These are phyloP conservation scores for Ramichloridium luteum DNA, from an alignment of 2,329 filamentous ascomycete species.

Conservation along the genomic window DNA sequence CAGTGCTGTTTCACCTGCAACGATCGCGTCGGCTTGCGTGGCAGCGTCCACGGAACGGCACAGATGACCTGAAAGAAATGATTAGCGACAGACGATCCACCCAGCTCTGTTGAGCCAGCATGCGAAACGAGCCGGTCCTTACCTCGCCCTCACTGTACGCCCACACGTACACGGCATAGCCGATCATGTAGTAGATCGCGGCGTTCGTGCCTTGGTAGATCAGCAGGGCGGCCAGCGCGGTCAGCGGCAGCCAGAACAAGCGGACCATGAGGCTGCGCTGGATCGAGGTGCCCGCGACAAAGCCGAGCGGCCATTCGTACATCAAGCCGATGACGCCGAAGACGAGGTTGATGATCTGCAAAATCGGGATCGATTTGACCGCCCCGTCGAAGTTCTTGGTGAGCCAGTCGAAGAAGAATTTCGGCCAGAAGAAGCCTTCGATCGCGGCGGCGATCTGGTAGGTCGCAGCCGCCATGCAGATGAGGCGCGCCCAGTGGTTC, in stretches of 20 bases:
- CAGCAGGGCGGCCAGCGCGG: slow-evolving; percentile 59
- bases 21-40: too few relatives aligned
- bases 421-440: slow-evolving; percentile 93
- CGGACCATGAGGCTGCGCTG: slow-evolving; percentile 83
- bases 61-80: slow-evolving; percentile 32
- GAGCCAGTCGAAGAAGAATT: slow-evolving; percentile 95
- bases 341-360: slow-evolving; percentile 82
- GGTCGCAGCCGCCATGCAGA: slow-evolving; percentile 70
- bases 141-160: slow-evolving; percentile 96
- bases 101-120: not conserved
- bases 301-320: slow-evolving; percentile 80
- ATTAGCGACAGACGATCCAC: slow-evolving; percentile 4
- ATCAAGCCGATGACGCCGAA: slow-evolving; percentile 66
- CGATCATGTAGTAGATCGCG: slow-evolving; percentile 82
- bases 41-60: slow-evolving; percentile 38
- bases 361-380: slow-evolving; percentile 73
- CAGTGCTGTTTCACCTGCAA: too few relatives aligned
- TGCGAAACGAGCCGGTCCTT: too few relatives aligned
- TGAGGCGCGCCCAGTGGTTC: slow-evolving; percentile 96
- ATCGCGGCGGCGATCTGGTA: slow-evolving; percentile 79
- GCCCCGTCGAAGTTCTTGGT: slow-evolving; percentile 79
- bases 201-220: slow-evolving; percentile 89
- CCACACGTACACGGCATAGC: slow-evolving; percentile 84
- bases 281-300: slow-evolving; percentile 62
- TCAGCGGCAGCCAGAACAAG: slow-evolving; percentile 69